These are phyloP conservation scores for Crithidia expoeki DNA, from an alignment of 208 protist species.

Conservation along the genomic window DNA sequence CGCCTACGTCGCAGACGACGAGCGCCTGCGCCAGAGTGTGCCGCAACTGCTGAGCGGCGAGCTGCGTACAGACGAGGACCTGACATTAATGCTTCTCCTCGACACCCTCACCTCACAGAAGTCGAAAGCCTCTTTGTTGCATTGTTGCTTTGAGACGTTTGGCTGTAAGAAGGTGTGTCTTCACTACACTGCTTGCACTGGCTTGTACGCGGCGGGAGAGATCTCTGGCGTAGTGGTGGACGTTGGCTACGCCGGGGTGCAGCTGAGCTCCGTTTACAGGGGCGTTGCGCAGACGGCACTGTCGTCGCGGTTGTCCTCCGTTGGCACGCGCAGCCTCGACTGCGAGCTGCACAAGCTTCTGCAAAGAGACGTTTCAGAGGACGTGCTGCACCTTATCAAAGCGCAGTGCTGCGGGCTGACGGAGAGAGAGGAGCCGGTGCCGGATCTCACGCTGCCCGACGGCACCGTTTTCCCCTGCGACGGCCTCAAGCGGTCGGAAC, in stretches of 20 bases:
- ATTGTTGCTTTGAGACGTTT: constrained; percentile 66
- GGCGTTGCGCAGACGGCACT: constrained; percentile 39
- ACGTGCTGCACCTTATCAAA: constrained; percentile 24
- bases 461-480: constrained; percentile 25
- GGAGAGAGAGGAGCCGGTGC: constrained; percentile 18
- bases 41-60: constrained; percentile 27
- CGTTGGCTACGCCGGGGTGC: constrained; percentile 67
- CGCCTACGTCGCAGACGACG: constrained; percentile 27
- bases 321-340: constrained; percentile 56
- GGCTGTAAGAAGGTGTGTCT: constrained; percentile 58
- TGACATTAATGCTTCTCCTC: constrained; percentile 64
- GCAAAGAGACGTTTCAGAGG: constrained; percentile 17
- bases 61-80: constrained; percentile 41
- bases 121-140: constrained; percentile 60
- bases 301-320: constrained; percentile 23
- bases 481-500: constrained; percentile 11
- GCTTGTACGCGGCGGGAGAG: constrained; percentile 69
- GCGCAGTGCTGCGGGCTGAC: constrained; percentile 22
- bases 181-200: constrained; percentile 50
- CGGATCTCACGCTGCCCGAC: constrained; percentile 57
- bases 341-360: constrained; percentile 31
- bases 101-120: constrained; percentile 55
- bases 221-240: constrained; percentile 75
- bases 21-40: constrained; percentile 27
- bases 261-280: constrained; percentile 56